phyloP scores from a whole-genome alignment of 768 basidiomycete genomes.

The Russula abietina region DNA sequence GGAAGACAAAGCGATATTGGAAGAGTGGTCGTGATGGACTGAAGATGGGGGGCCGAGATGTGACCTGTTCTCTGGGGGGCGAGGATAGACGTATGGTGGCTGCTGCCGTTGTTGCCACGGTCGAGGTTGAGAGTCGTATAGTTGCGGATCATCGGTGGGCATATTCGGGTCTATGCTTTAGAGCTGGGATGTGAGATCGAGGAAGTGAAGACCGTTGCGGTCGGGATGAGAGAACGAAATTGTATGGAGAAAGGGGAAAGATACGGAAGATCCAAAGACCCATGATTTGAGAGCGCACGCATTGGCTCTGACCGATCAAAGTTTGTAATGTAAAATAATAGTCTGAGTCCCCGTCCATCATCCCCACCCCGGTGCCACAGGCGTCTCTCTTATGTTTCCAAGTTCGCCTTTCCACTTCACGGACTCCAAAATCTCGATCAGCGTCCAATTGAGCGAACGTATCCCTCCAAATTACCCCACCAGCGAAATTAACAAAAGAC shows the following conservation, averaged over 20 bases:
- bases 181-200: neutral
- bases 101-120: slow-evolving; percentile 13
- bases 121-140: neutral
- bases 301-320: neutral
- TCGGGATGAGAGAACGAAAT: neutral
- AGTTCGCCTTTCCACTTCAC: too few species aligned
- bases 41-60: neutral
- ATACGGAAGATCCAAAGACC: neutral
- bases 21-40: neutral
- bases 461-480: too few species aligned
- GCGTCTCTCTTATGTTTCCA: too few species aligned
- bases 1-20: slow-evolving; percentile 5
- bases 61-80: neutral
- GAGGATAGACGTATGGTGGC: slow-evolving; percentile 7
- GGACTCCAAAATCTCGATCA: too few species aligned
- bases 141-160: slow-evolving; percentile 3
- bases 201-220: neutral
- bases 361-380: too few species aligned
- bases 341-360: too few species aligned
- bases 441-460: neutral
- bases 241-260: neutral
- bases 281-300: too few species aligned
- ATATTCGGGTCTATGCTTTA: neutral
- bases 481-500: too few species aligned
- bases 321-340: neutral